phyloP scores from a whole-genome alignment of 768 basidiomycete species.

The Trichaptum fuscoviolaceum region DNA sequence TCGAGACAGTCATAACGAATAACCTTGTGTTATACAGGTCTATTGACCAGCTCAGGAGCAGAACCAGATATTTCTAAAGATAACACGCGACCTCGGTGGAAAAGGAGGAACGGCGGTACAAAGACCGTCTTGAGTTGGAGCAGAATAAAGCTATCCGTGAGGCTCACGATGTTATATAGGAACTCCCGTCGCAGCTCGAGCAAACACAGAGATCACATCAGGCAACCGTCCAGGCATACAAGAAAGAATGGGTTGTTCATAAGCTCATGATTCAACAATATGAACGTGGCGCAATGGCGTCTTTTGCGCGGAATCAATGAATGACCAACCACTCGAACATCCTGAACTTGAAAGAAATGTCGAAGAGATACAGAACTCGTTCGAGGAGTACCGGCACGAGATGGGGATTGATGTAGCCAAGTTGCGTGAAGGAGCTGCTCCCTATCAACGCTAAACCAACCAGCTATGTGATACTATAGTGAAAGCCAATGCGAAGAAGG shows the following conservation, averaged over 20 bases:
- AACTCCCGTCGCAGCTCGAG: no score
- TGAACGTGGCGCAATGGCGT: conserved; percentile 9
- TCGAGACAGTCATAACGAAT: conserved; percentile 80
- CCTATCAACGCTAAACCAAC: conserved; percentile 63
- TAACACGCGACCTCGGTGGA: conserved; percentile 90
- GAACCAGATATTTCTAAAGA: conserved; percentile 82
- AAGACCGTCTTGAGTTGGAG: no score
- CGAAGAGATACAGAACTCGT: conserved; percentile 69
- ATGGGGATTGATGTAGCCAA: conserved; percentile 72
- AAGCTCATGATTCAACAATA: no score
- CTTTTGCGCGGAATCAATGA: conserved; percentile 23
- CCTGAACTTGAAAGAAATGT: conserved; percentile 53
- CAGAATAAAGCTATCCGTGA: no score
- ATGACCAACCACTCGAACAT: conserved; percentile 15
- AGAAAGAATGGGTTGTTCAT: no score
- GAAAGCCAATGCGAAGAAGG: conserved; percentile 78
- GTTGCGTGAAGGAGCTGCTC: conserved; percentile 63
- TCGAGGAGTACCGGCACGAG: conserved; percentile 75
- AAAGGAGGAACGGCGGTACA: conserved; percentile 66
- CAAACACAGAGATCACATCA: no score
- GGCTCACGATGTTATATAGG: no score
- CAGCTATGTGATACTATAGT: conserved; percentile 64
- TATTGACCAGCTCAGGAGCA: conserved; percentile 78
- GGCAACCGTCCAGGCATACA: no score
- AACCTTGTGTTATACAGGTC: conserved; percentile 84